Percentiles rank a stretch among this genome's conserved stretches.
Conservation (phyloP, 331 rosid species). For the Rosa hybrid region DNA sequence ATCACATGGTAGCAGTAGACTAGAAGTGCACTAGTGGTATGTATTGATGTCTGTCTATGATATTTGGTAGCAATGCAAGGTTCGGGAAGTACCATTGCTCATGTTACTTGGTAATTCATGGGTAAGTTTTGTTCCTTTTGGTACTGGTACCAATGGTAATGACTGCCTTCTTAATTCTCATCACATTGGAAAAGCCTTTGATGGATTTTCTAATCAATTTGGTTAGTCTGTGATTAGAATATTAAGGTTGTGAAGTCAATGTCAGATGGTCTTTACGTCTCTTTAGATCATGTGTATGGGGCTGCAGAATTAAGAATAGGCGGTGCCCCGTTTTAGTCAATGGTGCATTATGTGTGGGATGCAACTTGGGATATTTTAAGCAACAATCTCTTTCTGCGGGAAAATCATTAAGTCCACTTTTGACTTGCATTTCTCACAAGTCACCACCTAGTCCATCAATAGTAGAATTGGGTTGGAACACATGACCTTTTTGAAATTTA, state of each 20-base stretch:
- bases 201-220: not conserved
- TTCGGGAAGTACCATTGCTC: slow-evolving; percentile 30
- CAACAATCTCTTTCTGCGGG: not conserved
- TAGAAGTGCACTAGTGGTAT: not conserved
- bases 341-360: not conserved
- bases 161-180: not conserved
- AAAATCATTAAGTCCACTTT: not conserved
- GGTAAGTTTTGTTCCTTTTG: slow-evolving; percentile 30
- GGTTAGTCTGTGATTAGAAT: not conserved
- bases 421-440: not conserved
- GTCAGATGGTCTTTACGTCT: not conserved
- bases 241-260: not conserved
- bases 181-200: not conserved
- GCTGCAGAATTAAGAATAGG: not conserved
- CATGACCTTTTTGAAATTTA: not conserved
- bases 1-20: slow-evolving; percentile 5
- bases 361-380: slow-evolving; percentile 11
- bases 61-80: slow-evolving; percentile 10
- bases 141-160: not conserved
- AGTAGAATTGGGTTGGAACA: not conserved
- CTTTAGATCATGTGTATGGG: not conserved
- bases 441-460: not conserved
- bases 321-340: not conserved
- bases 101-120: not conserved
- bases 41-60: slow-evolving; percentile 20